Conservation (phyloP, 1,284 basidiomycete genomes). For the Ustilago hordei region DNA sequence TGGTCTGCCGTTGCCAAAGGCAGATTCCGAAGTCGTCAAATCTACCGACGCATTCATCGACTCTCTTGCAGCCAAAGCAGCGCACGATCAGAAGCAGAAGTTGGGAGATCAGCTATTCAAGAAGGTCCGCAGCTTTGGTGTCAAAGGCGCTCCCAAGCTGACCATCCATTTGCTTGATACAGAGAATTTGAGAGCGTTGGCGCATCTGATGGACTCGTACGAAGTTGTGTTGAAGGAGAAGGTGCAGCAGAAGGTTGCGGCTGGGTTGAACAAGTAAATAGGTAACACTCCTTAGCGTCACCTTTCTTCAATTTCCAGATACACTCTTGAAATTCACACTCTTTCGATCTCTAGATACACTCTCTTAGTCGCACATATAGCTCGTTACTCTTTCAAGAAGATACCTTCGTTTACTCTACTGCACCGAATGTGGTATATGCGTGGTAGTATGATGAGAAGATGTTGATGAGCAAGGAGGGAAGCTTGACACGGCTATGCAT, state of each 20-base stretch:
- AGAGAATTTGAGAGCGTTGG: slow-evolving; percentile 83
- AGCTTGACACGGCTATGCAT: slow-evolving; percentile 4
- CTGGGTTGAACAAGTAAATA: slow-evolving; percentile 41
- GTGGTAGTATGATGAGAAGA: background rate
- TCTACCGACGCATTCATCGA: slow-evolving; percentile 84
- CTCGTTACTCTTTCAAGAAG: background rate
- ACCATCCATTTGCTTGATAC: slow-evolving; percentile 82
- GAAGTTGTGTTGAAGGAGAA: slow-evolving; percentile 81
- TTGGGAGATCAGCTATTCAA: slow-evolving; percentile 73
- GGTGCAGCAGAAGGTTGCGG: slow-evolving; percentile 44
- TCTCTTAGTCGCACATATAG: background rate
- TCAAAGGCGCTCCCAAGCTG: slow-evolving; percentile 76
- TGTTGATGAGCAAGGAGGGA: background rate
- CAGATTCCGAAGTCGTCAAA: slow-evolving; percentile 77
- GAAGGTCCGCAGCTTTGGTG: slow-evolving; percentile 80
- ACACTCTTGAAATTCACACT: background rate
- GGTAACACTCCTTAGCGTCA: no score
- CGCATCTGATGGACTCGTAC: slow-evolving; percentile 88
- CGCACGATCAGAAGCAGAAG: slow-evolving; percentile 80
- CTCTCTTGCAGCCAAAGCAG: slow-evolving; percentile 75
- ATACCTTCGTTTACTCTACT: background rate
- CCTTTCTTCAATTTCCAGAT: background rate
- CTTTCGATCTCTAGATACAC: background rate
- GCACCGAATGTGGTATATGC: background rate
- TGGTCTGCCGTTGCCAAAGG: slow-evolving; percentile 78